Conservation (phyloP, 345 rosid genomes). For the Anacardium occidentale region DNA sequence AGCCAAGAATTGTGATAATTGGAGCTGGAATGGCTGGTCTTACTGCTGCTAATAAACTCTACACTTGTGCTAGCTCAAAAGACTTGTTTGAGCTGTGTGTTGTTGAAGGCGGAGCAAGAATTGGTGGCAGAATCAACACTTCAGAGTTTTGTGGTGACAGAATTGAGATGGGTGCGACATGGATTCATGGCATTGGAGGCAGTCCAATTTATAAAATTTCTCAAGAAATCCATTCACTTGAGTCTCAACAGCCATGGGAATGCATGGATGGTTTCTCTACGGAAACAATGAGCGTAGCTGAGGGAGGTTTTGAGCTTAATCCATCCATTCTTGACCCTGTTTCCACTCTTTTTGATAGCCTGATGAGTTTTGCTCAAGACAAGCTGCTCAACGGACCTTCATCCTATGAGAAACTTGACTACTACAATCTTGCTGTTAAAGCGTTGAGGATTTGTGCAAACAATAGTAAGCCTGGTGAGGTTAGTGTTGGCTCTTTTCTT, state of each 20-base stretch:
- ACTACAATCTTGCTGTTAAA: conserved; percentile 33
- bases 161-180: conserved; percentile 98
- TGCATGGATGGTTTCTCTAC: conserved; percentile 77
- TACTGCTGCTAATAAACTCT: conserved; percentile 88
- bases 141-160: conserved; percentile 81
- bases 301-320: conserved; percentile 68
- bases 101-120: conserved; percentile 84
- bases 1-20: conserved; percentile 84
- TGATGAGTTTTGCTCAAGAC: conserved; percentile 82
- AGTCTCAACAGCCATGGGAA: conserved; percentile 91
- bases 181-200: conserved; percentile 98
- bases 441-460: conserved; percentile 37
- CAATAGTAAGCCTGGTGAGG: conserved; percentile 34
- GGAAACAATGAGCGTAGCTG: conserved; percentile 52
- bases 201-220: conserved; percentile 83
- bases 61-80: conserved; percentile 39
- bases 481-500: conserved; percentile 66
- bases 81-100: conserved; percentile 72
- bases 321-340: conserved; percentile 50
- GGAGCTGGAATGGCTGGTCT: conserved; percentile 99
- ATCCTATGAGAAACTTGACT: conserved; percentile 22
- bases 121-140: conserved; percentile 91
- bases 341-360: conserved; percentile 58
- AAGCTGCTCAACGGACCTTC: conserved; percentile 30
- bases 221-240: conserved; percentile 54